Evolutionary conservation across 2,329 filamentous ascomycete genomes (phyloP).

Genomic region (Thyridium curvatum): DNA sequence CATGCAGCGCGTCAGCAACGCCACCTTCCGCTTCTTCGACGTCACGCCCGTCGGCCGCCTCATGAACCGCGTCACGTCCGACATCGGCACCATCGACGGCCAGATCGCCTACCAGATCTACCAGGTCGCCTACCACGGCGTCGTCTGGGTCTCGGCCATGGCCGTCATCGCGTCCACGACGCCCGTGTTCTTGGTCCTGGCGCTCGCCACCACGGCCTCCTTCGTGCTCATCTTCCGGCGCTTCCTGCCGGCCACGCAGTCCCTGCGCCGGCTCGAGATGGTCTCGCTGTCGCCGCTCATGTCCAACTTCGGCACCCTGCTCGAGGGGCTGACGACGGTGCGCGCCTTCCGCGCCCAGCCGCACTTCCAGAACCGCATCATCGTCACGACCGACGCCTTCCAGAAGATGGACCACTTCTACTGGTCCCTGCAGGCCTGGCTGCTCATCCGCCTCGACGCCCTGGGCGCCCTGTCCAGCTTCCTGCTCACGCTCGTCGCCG

Average conservation of each 20-base stretch:
- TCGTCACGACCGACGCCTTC: conserved; percentile 78
- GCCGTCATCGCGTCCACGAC: conserved; percentile 75
- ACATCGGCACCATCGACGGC: conserved; percentile 85
- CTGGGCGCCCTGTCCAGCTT: conserved; percentile 71
- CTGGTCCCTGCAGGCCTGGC: conserved; percentile 82
- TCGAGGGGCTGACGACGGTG: conserved; percentile 82
- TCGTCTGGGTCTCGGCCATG: conserved; percentile 68
- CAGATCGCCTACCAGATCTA: conserved; percentile 74
- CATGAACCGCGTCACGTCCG: conserved; percentile 88
- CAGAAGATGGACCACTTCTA: conserved; percentile 97
- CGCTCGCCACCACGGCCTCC: conserved; percentile 56
- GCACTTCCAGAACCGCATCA: conserved; percentile 74
- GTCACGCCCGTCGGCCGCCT: conserved; percentile 81
- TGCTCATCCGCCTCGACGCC: conserved; percentile 71
- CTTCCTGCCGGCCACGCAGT: conserved; percentile 80
- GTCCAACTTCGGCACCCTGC: conserved; percentile 84
- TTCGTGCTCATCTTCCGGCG: conserved; percentile 70
- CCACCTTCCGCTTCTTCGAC: conserved; percentile 87
- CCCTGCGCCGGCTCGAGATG: conserved; percentile 79
- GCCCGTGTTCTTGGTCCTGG: conserved; percentile 68
- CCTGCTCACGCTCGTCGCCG: conserved; percentile 64
- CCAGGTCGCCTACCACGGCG: conserved; percentile 59
- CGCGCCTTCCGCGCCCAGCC: conserved; percentile 73
- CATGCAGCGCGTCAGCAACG: conserved; percentile 66
- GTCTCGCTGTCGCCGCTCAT: conserved; percentile 82